Percentiles rank a stretch among this genome's conserved stretches.
phyloP scores from a whole-genome alignment of 2,329 filamentous ascomycete species.

The Trichophyton equinum region DNA sequence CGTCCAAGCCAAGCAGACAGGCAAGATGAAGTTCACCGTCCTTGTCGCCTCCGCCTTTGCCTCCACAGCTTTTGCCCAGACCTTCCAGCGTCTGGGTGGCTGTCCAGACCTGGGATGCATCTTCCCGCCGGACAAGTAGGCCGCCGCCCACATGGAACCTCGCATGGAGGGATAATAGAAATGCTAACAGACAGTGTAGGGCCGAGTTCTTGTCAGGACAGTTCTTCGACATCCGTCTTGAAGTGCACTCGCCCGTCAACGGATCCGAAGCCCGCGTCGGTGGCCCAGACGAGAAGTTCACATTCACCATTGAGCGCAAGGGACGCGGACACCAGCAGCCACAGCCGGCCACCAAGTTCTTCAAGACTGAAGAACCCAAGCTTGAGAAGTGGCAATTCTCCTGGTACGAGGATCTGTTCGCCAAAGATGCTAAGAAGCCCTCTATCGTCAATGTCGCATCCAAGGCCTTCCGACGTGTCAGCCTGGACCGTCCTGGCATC shows the following conservation, averaged over 20 bases:
- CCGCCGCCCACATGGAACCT: not conserved
- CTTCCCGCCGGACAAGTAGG: conserved; percentile 47
- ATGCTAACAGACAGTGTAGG: conserved; percentile 21
- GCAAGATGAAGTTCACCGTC: conserved; percentile 19
- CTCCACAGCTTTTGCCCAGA: conserved; percentile 33
- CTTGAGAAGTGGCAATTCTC: conserved; percentile 71
- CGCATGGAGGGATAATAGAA: not conserved
- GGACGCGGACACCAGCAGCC: conserved; percentile 32
- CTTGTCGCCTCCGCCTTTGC: conserved; percentile 19
- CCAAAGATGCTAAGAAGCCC: conserved; percentile 54
- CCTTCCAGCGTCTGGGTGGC: conserved; percentile 43
- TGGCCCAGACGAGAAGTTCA: conserved; percentile 54
- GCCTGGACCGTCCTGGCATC: conserved; percentile 64
- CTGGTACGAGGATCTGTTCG: conserved; percentile 80
- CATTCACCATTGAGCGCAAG: conserved; percentile 61
- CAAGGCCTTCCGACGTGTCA: conserved; percentile 64
- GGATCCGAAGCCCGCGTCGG: conserved; percentile 67
- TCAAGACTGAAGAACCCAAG: conserved; percentile 55
- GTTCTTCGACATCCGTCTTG: conserved; percentile 70
- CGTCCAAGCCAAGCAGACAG: not conserved
- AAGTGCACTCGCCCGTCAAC: conserved; percentile 70
- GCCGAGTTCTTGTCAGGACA: conserved; percentile 75
- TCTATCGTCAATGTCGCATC: conserved; percentile 68
- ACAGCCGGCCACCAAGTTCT: conserved; percentile 51
- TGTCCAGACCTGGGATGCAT: conserved; percentile 46